Conservation (phyloP, 345 rosid genomes). For the Lenwebbia sp. region DNA sequence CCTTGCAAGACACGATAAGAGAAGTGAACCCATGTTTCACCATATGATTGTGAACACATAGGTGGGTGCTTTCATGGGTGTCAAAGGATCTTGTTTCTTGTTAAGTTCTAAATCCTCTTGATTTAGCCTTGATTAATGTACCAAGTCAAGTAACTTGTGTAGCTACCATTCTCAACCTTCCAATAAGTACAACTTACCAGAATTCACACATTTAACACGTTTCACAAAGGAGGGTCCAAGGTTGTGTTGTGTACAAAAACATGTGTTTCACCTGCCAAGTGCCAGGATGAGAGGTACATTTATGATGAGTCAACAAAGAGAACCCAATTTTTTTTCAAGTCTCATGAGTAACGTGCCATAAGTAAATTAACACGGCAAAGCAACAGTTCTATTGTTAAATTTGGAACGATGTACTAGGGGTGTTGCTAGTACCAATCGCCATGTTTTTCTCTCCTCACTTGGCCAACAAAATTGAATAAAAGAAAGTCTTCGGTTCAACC, state of each 20-base stretch:
- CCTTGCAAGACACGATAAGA: constrained; percentile 22
- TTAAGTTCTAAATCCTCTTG: background rate
- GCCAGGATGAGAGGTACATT: background rate
- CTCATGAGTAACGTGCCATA: background rate
- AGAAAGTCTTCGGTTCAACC: background rate
- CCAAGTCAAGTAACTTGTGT: background rate
- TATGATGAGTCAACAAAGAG: background rate
- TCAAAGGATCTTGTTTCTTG: background rate
- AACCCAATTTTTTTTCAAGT: background rate
- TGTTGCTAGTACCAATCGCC: background rate
- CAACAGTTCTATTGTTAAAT: background rate
- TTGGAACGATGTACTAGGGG: background rate
- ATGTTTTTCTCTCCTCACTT: background rate
- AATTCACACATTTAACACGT: background rate
- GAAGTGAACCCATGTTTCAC: background rate
- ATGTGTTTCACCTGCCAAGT: background rate
- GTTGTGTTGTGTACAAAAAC: background rate
- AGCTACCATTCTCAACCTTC: background rate
- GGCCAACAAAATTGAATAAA: background rate
- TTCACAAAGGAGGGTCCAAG: background rate
- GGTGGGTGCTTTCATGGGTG: background rate
- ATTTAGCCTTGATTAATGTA: background rate
- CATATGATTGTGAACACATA: background rate
- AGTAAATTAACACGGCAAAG: background rate
- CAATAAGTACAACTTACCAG: background rate